Evolutionary conservation across 148 eudicot species (phyloP), one percentile per base, ranked within the genome.

Genomic region (Arctostaphylos glauca): DNA sequence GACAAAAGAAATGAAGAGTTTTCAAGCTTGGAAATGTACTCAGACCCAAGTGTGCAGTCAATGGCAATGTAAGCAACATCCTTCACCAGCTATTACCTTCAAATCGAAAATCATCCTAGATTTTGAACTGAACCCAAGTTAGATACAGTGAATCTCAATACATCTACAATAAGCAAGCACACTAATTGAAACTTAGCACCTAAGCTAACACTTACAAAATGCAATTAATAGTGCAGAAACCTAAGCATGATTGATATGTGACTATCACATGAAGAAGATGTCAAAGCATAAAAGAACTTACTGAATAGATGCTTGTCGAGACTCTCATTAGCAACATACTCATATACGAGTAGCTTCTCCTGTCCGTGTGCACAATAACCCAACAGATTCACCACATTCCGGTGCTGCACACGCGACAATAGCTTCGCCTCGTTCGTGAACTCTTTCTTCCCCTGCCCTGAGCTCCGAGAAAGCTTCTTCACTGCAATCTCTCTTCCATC

Each of bases 401-500:
- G 89, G 74, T 96, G 99, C 83, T 96, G 99, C 58, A 94, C 98
- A 18, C 98, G 91, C 7, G 93, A 90, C 75, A 96, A 70, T 78
- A 94, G 85, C 88, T 93, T 96, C 10, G 98, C 99, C 92, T 96
- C 99, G 66, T 94, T 96, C 62, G 44, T 84, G 85, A 96, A 96
- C 89, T 96, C 98, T 84, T 59, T 92, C 79, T 86, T 95, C 60
- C 99, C 99, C 86, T 96, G 99, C 10, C 83, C 83, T 46, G 99
- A 96, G 77, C 62, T 81, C 15, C 83, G 92, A 44, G 98, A 91
- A 44, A 96, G 85, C 91, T 79, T 92, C 91, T 96, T 96, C 81
- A 96, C 98, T 19, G 99, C 99, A 81, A 96, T 79, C 80, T 89
- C 92, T 80, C 95, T 96, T 73, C 99, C 99, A 89, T 96, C 98